Percentiles rank a stretch among this genome's conserved stretches.
Conservation (phyloP, 140 eudicot genomes). For the Ambrosia hybrid region DNA sequence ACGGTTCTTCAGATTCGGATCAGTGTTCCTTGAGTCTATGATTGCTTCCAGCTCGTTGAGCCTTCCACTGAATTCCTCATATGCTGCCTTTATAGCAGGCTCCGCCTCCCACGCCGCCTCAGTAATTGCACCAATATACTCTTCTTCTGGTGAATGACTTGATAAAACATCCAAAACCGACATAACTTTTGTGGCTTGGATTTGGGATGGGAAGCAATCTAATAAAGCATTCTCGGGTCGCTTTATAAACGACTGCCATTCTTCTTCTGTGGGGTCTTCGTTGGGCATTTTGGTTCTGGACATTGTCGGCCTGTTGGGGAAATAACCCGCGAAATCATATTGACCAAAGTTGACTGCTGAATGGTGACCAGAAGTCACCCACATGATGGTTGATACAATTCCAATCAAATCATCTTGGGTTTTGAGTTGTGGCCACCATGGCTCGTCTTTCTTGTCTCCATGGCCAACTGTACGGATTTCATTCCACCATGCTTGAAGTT, state of each 20-base stretch:
- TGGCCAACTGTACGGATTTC: conserved; percentile 68
- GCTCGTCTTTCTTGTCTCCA: conserved; percentile 61
- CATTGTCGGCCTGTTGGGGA: conserved; percentile 62
- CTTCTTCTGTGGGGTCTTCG: conserved; percentile 60
- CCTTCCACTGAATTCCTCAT: conserved; percentile 44
- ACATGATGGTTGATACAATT: conserved; percentile 52
- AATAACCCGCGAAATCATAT: conserved; percentile 54
- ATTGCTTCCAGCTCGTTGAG: conserved; percentile 50
- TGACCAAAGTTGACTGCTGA: conserved; percentile 70
- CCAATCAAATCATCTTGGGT: conserved; percentile 40
- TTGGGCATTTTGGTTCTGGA: conserved; percentile 68
- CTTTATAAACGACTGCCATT: conserved; percentile 38
- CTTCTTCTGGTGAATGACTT: conserved; percentile 78
- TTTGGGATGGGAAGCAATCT: conserved; percentile 61
- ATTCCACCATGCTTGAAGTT: conserved; percentile 68
- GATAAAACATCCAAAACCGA: conserved; percentile 62
- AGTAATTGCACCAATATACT: conserved; percentile 54
- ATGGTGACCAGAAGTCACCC: conserved; percentile 61
- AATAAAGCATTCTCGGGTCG: conserved; percentile 57
- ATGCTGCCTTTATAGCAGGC: conserved; percentile 47
- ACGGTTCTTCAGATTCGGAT: conserved; percentile 46
- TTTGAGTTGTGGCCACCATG: conserved; percentile 68
- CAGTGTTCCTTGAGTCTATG: conserved; percentile 56
- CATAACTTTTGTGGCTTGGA: conserved; percentile 69
- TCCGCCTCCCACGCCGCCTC: conserved; percentile 61